Percentiles rank a stretch among this genome's conserved stretches.
These are phyloP conservation scores for Lagenidium giganteum DNA, from an alignment of 352 stramenopile genomes.

Conservation along the genomic window DNA sequence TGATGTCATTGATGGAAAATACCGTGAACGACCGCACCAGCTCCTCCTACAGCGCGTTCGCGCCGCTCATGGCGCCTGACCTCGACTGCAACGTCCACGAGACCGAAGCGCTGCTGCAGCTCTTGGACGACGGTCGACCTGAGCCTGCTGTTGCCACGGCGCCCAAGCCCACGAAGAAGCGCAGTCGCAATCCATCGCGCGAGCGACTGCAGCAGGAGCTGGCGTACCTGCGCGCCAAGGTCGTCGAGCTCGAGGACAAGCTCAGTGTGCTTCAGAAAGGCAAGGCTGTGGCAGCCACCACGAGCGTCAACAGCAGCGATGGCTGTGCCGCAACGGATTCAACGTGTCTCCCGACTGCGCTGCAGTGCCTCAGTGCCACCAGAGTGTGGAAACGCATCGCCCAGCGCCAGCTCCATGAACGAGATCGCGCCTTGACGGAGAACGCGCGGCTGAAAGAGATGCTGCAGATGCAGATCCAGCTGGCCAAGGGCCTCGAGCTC, in stretches of 20 bases:
- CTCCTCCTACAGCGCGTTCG: too few species aligned
- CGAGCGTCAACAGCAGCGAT: too few species aligned
- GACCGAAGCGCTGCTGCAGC: too few species aligned
- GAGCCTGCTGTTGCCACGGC: too few species aligned
- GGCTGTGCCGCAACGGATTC: too few species aligned
- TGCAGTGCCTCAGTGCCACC: too few species aligned
- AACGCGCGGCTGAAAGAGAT: constrained; percentile 44
- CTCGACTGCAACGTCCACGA: too few species aligned
- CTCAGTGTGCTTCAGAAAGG: constrained; percentile 12
- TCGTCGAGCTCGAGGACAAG: constrained; percentile 14
- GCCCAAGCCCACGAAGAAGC: not conserved
- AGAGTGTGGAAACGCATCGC: constrained; percentile 50
- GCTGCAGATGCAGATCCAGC: constrained; percentile 30
- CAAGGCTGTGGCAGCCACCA: too few species aligned
- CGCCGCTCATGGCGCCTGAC: too few species aligned
- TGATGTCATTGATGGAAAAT: too few species aligned
- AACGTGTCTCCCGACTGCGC: constrained; percentile 16
- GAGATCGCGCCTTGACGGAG: constrained; percentile 32
- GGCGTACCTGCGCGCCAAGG: constrained; percentile 14
- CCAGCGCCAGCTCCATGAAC: constrained; percentile 34
- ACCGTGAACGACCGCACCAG: too few species aligned
- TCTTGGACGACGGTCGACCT: too few species aligned
- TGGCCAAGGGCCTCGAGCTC: constrained; percentile 28
- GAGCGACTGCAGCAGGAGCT: constrained; percentile 20
- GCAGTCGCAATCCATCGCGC: constrained; percentile 29